Evolutionary conservation across 495 filamentous ascomycete species (phyloP).

Genomic region (Tirmania nivea): DNA sequence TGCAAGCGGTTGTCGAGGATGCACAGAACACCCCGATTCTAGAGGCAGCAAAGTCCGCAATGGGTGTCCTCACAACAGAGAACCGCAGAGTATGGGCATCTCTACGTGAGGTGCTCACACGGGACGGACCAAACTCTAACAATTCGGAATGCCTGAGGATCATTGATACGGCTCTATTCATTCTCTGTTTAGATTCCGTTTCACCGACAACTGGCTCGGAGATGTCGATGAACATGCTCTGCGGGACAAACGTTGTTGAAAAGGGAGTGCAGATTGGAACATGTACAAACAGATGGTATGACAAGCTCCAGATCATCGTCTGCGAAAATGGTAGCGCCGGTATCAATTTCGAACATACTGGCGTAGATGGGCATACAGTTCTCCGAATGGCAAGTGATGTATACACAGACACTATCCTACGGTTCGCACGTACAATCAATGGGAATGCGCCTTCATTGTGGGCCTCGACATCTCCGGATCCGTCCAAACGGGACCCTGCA

Average conservation of each 20-base stretch:
- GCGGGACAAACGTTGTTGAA: constrained; percentile 77
- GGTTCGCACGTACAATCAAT: constrained; percentile 90
- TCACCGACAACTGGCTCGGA: constrained; percentile 59
- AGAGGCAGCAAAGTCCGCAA: constrained; percentile 77
- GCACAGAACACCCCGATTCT: constrained; percentile 73
- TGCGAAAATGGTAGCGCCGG: constrained; percentile 96
- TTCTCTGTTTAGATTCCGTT: constrained; percentile 79
- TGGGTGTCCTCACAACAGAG: constrained; percentile 88
- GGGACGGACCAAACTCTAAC: constrained; percentile 58
- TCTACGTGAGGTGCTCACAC: constrained; percentile 67
- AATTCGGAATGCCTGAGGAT: constrained; percentile 88
- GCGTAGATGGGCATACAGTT: constrained; percentile 93
- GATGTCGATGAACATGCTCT: constrained; percentile 93
- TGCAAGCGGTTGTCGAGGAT: constrained; percentile 82
- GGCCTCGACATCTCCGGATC: constrained; percentile 79
- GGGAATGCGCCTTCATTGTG: constrained; percentile 79
- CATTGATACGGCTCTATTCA: constrained; percentile 82
- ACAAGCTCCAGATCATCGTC: constrained; percentile 97
- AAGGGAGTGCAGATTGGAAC: constrained; percentile 90
- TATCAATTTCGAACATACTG: constrained; percentile 98
- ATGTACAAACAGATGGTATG: constrained; percentile 96
- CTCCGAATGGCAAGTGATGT: constrained; percentile 87
- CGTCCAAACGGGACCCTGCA: constrained; percentile 75
- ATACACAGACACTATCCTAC: constrained; percentile 94
- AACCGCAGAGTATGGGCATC: constrained; percentile 93